phyloP scores from a whole-genome alignment of 805 yeast species.

The Naumovozyma baii region DNA sequence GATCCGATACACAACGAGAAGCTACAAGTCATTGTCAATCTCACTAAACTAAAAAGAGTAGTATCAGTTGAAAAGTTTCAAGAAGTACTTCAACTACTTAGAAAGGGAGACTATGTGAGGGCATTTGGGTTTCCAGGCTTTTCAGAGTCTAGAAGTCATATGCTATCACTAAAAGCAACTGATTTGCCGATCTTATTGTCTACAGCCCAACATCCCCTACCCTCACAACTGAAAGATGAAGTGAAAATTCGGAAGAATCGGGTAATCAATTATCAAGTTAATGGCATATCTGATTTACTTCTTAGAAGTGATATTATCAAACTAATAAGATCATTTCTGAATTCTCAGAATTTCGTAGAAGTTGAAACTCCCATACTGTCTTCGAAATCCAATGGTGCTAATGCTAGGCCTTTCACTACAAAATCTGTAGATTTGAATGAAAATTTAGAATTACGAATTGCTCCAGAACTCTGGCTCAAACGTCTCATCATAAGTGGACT shows the following conservation, averaged over 20 bases:
- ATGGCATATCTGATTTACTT: conserved; percentile 36
- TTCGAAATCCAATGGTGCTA: conserved; percentile 74
- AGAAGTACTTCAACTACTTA: conserved; percentile 27
- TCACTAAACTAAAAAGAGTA: conserved; percentile 2
- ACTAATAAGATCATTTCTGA: conserved; percentile 49
- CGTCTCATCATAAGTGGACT: conserved; percentile 74
- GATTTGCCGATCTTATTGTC: conserved; percentile 45
- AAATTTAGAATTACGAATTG: conserved; percentile 63
- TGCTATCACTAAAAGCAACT: conserved; percentile 56
- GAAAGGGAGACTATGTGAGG: conserved; percentile 64
- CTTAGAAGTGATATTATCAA: conserved; percentile 49
- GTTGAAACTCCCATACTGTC: conserved; percentile 84
- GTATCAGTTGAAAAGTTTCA: conserved; percentile 4
- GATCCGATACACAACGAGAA: conserved; percentile 4
- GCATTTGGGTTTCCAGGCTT: conserved; percentile 63
- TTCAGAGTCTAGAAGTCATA: conserved; percentile 56
- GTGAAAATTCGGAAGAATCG: conserved; percentile 55
- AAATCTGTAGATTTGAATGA: conserved; percentile 25
- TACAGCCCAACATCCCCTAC: conserved; percentile 63
- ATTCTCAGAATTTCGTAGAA: conserved; percentile 51
- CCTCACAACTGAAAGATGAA: conserved; percentile 49
- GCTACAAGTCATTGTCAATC: conserved; percentile 23
- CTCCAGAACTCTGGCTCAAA: conserved; percentile 94
- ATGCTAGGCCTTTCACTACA: conserved; percentile 80
- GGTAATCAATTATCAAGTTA: conserved; percentile 64